These are phyloP conservation scores for Spencermartinsiella ligniputridi DNA, from an alignment of 1,139 yeast genomes.

Conservation along the genomic window DNA sequence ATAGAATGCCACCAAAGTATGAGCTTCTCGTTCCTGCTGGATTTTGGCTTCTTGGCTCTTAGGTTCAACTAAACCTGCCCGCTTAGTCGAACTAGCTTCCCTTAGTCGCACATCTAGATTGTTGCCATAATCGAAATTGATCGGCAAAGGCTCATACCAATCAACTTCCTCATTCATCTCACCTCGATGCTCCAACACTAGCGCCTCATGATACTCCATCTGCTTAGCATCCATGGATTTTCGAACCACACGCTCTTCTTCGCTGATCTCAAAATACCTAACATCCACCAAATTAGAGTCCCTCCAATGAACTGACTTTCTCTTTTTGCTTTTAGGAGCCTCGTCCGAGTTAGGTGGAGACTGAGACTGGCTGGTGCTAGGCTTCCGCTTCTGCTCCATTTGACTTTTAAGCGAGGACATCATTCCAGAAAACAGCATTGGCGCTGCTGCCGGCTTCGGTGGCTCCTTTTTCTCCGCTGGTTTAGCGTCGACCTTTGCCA, in stretches of 20 bases:
- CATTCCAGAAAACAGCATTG: conserved; percentile 16
- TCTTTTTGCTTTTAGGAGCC: conserved; percentile 20
- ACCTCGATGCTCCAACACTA: conserved; percentile 19
- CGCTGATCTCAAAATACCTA: conserved; percentile 40
- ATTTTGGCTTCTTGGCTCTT: conserved; percentile 27
- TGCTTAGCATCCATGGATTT: conserved; percentile 25
- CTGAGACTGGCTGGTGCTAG: conserved; percentile 5
- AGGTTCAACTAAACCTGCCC: conserved; percentile 30
- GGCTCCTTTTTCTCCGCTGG: neutral
- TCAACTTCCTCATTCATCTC: conserved; percentile 27
- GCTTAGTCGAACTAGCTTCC: conserved; percentile 22
- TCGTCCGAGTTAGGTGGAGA: conserved; percentile 1
- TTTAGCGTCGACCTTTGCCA: neutral
- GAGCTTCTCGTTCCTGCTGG: conserved; percentile 28
- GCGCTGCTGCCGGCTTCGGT: conserved; percentile 11
- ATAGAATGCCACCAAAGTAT: conserved; percentile 27
- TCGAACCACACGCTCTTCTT: conserved; percentile 33
- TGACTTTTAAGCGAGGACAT: conserved; percentile 15
- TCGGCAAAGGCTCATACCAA: conserved; percentile 30
- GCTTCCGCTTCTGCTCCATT: conserved; percentile 15
- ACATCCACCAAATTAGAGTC: conserved; percentile 39
- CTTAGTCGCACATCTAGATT: conserved; percentile 11
- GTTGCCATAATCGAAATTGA: conserved; percentile 22
- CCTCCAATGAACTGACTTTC: conserved; percentile 36
- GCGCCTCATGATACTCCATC: conserved; percentile 32